phyloP scores from a whole-genome alignment of 192 early-diverging fungal species.

The Phlyctochytrium planicorne region DNA sequence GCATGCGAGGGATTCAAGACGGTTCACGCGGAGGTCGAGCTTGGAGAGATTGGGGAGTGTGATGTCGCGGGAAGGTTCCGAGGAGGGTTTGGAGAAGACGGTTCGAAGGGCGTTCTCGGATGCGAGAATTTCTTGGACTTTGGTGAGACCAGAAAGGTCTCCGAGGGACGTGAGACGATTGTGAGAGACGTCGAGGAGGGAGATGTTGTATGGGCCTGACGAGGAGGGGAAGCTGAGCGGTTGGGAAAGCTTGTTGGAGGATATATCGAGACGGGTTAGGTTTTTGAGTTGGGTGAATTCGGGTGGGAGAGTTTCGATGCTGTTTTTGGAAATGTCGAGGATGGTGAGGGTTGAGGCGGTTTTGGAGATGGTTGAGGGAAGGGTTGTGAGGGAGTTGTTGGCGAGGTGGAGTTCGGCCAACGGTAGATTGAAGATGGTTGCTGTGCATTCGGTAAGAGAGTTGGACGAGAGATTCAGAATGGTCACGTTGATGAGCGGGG shows the following conservation, averaged over 20 bases:
- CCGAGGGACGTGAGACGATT: constrained; percentile 28
- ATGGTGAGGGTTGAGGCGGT: constrained; percentile 17
- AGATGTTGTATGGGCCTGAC: not conserved
- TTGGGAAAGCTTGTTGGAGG: constrained; percentile 18
- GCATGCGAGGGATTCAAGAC: constrained; percentile 13
- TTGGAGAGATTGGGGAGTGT: constrained; percentile 16
- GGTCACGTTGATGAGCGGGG: constrained; percentile 18
- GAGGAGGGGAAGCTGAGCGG: not conserved
- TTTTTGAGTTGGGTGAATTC: not conserved
- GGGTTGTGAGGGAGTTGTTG: constrained; percentile 27
- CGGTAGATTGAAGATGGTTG: constrained; percentile 18
- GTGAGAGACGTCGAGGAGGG: constrained; percentile 35
- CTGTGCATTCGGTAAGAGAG: constrained; percentile 22
- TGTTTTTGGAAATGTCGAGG: constrained; percentile 28
- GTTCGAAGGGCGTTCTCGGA: constrained; percentile 26
- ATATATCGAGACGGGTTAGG: constrained; percentile 24
- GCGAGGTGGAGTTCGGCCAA: constrained; percentile 34
- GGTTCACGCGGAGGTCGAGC: constrained; percentile 29
- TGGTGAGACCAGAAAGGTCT: not conserved
- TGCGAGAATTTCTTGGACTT: constrained; percentile 23
- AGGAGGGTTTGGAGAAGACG: constrained; percentile 1
- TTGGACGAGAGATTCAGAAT: constrained; percentile 42
- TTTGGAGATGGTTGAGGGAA: constrained; percentile 12
- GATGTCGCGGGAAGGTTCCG: not conserved
- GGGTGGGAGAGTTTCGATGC: constrained; percentile 8